phyloP scores from a whole-genome alignment of 805 yeast species.

The Komagataella phaffii region DNA sequence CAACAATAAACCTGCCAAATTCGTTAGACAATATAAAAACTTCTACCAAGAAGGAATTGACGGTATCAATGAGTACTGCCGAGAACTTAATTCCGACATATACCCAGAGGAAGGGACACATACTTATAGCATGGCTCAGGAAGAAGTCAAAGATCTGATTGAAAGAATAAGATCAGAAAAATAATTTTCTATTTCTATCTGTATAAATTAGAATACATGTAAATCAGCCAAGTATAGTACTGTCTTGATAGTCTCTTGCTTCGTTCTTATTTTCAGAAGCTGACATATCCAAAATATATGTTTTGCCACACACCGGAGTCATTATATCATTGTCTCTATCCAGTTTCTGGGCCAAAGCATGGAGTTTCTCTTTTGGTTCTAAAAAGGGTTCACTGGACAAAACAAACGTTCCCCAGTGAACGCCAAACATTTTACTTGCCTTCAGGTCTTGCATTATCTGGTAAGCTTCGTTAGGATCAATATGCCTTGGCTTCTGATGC shows the following conservation, averaged over 20 bases:
- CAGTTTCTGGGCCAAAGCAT: constrained; percentile 29
- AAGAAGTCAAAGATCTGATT: constrained; percentile 34
- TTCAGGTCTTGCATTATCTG: constrained; percentile 50
- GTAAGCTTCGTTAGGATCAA: constrained; percentile 66
- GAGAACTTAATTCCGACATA: constrained; percentile 37
- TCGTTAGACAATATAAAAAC: constrained; percentile 59
- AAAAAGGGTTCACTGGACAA: constrained; percentile 77
- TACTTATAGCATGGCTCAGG: constrained; percentile 57
- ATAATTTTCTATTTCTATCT: background rate
- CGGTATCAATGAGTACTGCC: constrained; percentile 39
- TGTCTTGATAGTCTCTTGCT: constrained; percentile 6
- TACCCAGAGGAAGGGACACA: constrained; percentile 57
- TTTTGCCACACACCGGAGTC: constrained; percentile 70
- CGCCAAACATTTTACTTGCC: constrained; percentile 61
- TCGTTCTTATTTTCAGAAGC: constrained; percentile 8
- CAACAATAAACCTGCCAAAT: constrained; percentile 46
- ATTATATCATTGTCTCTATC: constrained; percentile 25
- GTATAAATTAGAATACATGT: background rate
- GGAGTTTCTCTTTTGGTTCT: constrained; percentile 62
- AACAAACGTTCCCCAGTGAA: constrained; percentile 95
- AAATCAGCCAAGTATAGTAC: background rate
- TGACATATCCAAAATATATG: constrained; percentile 36
- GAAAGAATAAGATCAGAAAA: background rate
- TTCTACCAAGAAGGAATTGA: constrained; percentile 31
- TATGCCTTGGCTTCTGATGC: constrained; percentile 88